Evolutionary conservation across 192 early-diverging fungal species (phyloP).

Genomic region (Linnemannia schmuckeri): DNA sequence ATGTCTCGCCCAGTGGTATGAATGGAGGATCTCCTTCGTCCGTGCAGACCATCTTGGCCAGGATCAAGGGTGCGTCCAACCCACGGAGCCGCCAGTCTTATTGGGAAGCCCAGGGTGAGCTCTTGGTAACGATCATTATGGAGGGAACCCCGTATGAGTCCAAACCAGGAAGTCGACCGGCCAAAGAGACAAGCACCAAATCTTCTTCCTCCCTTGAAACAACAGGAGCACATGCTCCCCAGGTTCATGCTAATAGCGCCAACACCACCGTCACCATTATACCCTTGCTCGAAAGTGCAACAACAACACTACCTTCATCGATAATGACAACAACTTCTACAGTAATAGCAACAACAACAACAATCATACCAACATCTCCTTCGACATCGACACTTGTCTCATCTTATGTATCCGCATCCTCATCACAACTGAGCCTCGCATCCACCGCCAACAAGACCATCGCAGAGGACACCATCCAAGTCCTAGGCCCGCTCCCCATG

Average conservation of each 20-base stretch:
- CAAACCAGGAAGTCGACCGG: neutral
- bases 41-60: neutral
- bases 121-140: constrained; percentile 31
- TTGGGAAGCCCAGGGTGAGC: constrained; percentile 36
- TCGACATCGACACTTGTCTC: neutral
- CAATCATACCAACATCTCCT: neutral
- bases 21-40: neutral
- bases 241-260: neutral
- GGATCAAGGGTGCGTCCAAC: neutral
- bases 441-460: neutral
- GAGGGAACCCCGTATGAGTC: constrained; percentile 39
- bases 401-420: neutral
- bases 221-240: neutral
- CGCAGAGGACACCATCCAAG: neutral
- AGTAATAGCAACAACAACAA: neutral
- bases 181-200: constrained; percentile 3
- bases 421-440: neutral
- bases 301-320: neutral
- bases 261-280: neutral
- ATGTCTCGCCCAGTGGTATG: neutral
- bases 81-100: constrained; percentile 24
- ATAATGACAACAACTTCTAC: neutral
- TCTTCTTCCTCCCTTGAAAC: neutral
- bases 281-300: neutral
- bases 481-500: constrained; percentile 19